Conservation (phyloP, 169 alveolate genomes). For the Plasmodium knowlesi region DNA sequence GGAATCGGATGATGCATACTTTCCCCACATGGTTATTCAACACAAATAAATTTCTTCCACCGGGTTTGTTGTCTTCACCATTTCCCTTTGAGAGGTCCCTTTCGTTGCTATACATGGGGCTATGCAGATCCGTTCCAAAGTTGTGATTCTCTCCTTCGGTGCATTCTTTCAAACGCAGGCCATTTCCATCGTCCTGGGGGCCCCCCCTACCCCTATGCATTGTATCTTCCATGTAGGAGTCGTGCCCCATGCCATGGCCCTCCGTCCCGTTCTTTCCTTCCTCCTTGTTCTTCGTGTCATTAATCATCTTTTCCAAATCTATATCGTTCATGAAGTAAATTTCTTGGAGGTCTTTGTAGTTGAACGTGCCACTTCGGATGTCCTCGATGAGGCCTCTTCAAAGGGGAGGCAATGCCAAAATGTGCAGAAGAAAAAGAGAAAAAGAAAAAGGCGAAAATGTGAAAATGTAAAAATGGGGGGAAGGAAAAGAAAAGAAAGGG, state of each 20-base stretch:
- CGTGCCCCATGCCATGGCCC: not conserved
- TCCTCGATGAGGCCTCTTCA: constrained; percentile 29
- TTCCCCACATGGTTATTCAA: constrained; percentile 38
- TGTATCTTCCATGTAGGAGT: not conserved
- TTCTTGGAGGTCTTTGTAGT: constrained; percentile 50
- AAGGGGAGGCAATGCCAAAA: no score
- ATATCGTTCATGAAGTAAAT: constrained; percentile 49
- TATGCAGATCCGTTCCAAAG: not conserved
- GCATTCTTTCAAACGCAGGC: not conserved
- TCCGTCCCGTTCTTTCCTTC: not conserved
- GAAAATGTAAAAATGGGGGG: no score
- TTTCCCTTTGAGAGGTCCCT: not conserved
- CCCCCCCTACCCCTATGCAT: not conserved
- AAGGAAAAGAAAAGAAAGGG: no score
- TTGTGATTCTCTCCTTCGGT: not conserved
- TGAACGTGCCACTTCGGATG: constrained; percentile 32
- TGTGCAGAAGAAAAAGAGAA: not conserved
- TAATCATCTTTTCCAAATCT: constrained; percentile 18
- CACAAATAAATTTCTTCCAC: constrained; percentile 16
- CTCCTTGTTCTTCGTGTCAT: not conserved
- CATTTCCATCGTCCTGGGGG: not conserved
- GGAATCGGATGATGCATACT: constrained; percentile 77
- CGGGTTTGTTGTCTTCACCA: not conserved
- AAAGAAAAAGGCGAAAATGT: not conserved
- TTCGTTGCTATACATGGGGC: not conserved